Conservation (phyloP, 208 protist species). For the Trypanosoma theileri region DNA sequence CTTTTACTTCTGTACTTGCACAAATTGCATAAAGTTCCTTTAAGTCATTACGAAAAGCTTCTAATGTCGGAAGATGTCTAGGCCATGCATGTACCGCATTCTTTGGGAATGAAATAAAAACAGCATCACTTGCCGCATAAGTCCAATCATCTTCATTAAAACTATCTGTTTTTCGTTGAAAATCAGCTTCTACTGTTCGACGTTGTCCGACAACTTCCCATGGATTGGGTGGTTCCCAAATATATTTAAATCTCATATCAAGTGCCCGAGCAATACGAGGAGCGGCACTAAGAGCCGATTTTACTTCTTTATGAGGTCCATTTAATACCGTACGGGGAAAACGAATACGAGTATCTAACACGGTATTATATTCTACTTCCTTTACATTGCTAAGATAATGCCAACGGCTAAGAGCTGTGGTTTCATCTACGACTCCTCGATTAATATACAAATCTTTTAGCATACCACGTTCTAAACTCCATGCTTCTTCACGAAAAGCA, state of each 20-base stretch:
- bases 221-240: constrained; percentile 73
- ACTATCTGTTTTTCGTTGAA: constrained; percentile 77
- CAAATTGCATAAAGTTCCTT: constrained; percentile 74
- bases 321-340: constrained; percentile 88
- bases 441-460: constrained; percentile 75
- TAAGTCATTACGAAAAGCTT: constrained; percentile 75
- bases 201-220: constrained; percentile 58
- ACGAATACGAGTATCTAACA: constrained; percentile 80
- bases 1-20: constrained; percentile 82
- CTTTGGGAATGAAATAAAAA: constrained; percentile 82
- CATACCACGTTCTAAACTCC: constrained; percentile 80
- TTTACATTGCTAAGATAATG: constrained; percentile 80
- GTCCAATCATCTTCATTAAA: constrained; percentile 92
- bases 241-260: constrained; percentile 78
- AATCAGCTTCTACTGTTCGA: constrained; percentile 78
- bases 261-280: constrained; percentile 61
- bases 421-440: constrained; percentile 35
- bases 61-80: constrained; percentile 74
- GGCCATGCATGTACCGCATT: constrained; percentile 83
- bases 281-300: constrained; percentile 40
- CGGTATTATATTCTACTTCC: constrained; percentile 84
- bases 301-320: constrained; percentile 46
- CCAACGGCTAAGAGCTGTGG: constrained; percentile 64
- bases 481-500: constrained; percentile 83
- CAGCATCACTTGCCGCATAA: constrained; percentile 83